Conservation (phyloP, 129 eudicot species). For the carrot (Daucus carota) region DNA sequence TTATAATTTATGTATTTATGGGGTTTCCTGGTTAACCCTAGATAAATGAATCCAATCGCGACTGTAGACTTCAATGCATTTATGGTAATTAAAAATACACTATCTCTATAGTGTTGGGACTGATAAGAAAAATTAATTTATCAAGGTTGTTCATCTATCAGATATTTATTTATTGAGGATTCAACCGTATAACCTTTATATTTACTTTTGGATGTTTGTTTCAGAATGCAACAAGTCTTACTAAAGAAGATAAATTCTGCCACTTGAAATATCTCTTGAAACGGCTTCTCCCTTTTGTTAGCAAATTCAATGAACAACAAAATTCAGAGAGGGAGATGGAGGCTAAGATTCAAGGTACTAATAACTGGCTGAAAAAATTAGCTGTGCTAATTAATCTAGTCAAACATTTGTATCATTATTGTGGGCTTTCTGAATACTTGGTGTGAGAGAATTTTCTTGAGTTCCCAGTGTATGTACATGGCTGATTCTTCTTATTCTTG, state of each 20-base stretch:
- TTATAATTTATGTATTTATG: background rate
- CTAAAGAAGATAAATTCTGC: background rate
- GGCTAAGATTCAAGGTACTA: slow-evolving; percentile 64
- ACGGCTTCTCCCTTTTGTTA: slow-evolving; percentile 56
- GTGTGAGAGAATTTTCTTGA: background rate
- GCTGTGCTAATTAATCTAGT: background rate
- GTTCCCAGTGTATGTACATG: background rate
- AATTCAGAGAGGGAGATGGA: slow-evolving; percentile 48
- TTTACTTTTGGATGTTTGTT: background rate
- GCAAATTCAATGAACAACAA: slow-evolving; percentile 46
- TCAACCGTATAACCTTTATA: background rate
- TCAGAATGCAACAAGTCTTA: background rate
- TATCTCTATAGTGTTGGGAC: too few relatives aligned
- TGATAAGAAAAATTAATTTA: too few relatives aligned
- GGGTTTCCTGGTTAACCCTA: background rate
- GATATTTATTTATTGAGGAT: too few relatives aligned
- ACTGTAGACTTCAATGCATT: too few relatives aligned
- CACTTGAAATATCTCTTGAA: slow-evolving; percentile 42
- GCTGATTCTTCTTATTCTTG: background rate
- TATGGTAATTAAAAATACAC: too few relatives aligned
- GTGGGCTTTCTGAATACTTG: background rate
- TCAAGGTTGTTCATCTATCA: too few relatives aligned
- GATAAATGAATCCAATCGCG: too few relatives aligned
- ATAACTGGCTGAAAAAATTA: background rate
- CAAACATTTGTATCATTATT: background rate